Conservation (phyloP, 495 filamentous ascomycete genomes). For the Annulohypoxylon stygium region DNA sequence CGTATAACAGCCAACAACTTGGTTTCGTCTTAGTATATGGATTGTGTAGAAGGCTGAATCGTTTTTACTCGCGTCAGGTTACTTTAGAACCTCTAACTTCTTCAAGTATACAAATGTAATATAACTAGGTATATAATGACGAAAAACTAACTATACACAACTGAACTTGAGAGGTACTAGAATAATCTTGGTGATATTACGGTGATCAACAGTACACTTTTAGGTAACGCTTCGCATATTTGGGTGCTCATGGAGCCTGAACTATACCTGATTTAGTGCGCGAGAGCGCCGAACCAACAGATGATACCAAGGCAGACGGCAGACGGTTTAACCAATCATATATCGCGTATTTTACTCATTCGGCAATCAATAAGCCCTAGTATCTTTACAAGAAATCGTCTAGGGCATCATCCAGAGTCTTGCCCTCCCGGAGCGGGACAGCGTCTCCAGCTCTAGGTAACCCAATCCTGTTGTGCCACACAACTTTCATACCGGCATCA, state of each 20-base stretch:
- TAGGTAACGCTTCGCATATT: no score
- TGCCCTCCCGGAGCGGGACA: slow-evolving; percentile 28
- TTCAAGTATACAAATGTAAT: no score
- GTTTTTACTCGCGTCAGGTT: slow-evolving; percentile 3
- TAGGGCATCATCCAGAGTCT: slow-evolving; percentile 31
- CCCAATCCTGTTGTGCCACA: slow-evolving; percentile 56
- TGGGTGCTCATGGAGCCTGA: neutral
- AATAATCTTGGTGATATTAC: no score
- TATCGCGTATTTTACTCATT: neutral
- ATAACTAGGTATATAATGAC: no score
- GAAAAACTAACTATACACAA: no score
- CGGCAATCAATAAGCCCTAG: neutral
- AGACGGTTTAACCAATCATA: no score
- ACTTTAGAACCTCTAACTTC: neutral
- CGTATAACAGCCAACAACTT: slow-evolving; percentile 3
- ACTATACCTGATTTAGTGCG: slow-evolving; percentile 1
- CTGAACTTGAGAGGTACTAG: no score
- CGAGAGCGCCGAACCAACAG: neutral
- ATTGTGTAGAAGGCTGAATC: neutral
- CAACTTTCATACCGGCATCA: slow-evolving; percentile 51
- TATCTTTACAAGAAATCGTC: slow-evolving; percentile 20
- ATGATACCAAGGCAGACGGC: neutral
- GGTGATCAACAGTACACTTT: no score
- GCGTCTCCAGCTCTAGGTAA: slow-evolving; percentile 38
- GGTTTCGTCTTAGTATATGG: neutral